Base-by-base conservation (phyloP, 441 rosid genomes). In the Syzygium syzygioides region DNA sequence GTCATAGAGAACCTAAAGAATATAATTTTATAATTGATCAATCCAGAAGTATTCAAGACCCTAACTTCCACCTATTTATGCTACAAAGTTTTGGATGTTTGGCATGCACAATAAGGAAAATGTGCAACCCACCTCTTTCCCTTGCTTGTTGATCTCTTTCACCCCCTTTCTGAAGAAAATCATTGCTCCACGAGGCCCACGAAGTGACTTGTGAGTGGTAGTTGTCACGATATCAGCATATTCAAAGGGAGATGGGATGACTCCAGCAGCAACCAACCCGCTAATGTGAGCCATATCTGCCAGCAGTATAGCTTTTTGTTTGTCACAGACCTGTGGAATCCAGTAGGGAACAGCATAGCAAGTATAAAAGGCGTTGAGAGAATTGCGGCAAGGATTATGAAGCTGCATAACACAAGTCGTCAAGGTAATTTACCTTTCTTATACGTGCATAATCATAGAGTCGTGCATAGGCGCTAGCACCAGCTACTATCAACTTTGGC, bases 101-200 rank as follows among this genome's bases (percentile, higher is more conserved):
- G 26, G 52, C 54, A 7, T 13, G 84, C 53, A 25, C 17, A 79
- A 79, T 13, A 25, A 41, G 53, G 84, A 41, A 45, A 30, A 41
- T 41, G 37, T 45, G 34, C 79, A 25, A 92, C 94, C 88, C 88
- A 97, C 99, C 95, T 98, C 99, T 94, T 98, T 89, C 87, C 98
- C 99, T 92, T 95, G 95, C 93, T 98, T 96, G 94, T 97, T 95
- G 60, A 96, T 89, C 93, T 93, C 98, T 93, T 96, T 98, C 55
- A 98, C 89, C 17, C 98, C 99, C 95, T 97, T 98, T 92, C 97
- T 94, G 92, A 95, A 98, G 95, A 98, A 96, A 90, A 98, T 98
- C 99, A 98, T 96, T 87, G 99, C 99, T 32, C 99, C 99, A 91
- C 99, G 96, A 30, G 99, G 99, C 91, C 99, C 99, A 66, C 99